Base-by-base conservation (phyloP, 768 basidiomycete genomes). In the Kockovaella imperatae region DNA sequence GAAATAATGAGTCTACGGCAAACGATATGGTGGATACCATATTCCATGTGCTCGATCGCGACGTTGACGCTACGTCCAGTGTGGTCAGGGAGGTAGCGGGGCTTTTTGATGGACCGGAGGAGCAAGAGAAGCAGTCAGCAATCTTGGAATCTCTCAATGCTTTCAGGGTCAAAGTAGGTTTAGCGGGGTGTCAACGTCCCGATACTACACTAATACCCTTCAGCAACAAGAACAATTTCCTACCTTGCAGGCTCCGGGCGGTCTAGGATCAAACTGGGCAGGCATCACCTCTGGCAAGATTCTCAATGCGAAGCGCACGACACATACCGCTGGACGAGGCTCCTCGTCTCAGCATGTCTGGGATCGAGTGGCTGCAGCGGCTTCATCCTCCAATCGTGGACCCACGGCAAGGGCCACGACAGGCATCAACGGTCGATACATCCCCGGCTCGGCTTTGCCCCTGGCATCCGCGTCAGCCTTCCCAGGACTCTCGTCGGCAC, bases 141-240 rank as follows among this genome's bases (percentile, higher is more conserved):
- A 64, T 97, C 1, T 72, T 90, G 43, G 62, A 74, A 0, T 83
- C 86, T 0, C 86, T 91, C 83, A 86, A 84, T 42, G 81, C 80
- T 1, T 89, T 90, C 70, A 82, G 82, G 48, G 75, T 86, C 24
- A 86, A 93, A 79, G 86, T 87, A 58, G 55, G 62, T 31, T 44
- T 32, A n/a, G n/a, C n/a, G n/a, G n/a, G n/a, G n/a, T n/a, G n/a
- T n/a, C n/a, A n/a, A n/a, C 18, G 11, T 8, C n/a, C 11, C 11
- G 4, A 25, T 3, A 8, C 43, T 30, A 24, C 17, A 36, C 46
- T 46, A 47, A 52, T 21, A 13, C 14, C 13, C 3, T 10, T 14
- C 53, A 89, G 85, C 84, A 86, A 81, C 83, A 82, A 17, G 80
- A 81, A 64, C 81, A 88, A 57, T 88, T 89, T 73, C 88, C 89